Conservation (phyloP, 2,329 filamentous ascomycete genomes). For the Ramularia endophylla region DNA sequence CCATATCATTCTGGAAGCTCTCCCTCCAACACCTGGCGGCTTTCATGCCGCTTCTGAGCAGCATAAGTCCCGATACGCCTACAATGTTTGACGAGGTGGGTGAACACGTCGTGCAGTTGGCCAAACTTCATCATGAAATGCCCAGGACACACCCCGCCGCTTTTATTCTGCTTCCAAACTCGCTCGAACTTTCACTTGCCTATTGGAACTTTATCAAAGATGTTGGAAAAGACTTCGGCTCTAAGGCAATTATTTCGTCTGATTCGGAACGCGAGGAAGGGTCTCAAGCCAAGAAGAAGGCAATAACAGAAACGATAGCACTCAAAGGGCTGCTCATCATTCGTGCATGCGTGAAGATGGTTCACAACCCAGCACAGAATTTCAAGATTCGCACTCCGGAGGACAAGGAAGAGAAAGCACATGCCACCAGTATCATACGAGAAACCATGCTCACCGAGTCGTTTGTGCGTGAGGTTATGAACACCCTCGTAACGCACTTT, state of each 20-base stretch:
- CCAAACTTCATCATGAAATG: slow-evolving; percentile 89
- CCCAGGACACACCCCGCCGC: slow-evolving; percentile 70
- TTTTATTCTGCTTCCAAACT: slow-evolving; percentile 76
- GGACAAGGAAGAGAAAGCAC: slow-evolving; percentile 68
- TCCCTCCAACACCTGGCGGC: slow-evolving; percentile 73
- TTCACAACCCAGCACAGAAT: slow-evolving; percentile 70
- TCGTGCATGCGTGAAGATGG: slow-evolving; percentile 76
- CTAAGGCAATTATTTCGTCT: no score
- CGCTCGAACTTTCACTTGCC: slow-evolving; percentile 66
- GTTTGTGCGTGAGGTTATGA: slow-evolving; percentile 75
- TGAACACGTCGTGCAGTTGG: slow-evolving; percentile 82
- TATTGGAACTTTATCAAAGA: slow-evolving; percentile 81
- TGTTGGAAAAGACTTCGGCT: slow-evolving; percentile 68
- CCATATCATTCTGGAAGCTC: slow-evolving; percentile 73
- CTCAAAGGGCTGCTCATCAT: slow-evolving; percentile 79
- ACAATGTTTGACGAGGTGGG: slow-evolving; percentile 49
- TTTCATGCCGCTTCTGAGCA: slow-evolving; percentile 56
- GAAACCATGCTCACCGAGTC: slow-evolving; percentile 67
- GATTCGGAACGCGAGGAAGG: slow-evolving; percentile 35
- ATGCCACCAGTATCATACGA: slow-evolving; percentile 65
- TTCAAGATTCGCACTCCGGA: slow-evolving; percentile 76
- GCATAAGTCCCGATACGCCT: no score
- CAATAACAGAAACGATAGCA: slow-evolving; percentile 63
- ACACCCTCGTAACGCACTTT: slow-evolving; percentile 76
- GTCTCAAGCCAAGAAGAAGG: no score